Percentiles rank a stretch among this genome's conserved stretches.
Evolutionary conservation across 2,329 filamentous ascomycete genomes (phyloP).

Genomic region (Elsinoe perseae): DNA sequence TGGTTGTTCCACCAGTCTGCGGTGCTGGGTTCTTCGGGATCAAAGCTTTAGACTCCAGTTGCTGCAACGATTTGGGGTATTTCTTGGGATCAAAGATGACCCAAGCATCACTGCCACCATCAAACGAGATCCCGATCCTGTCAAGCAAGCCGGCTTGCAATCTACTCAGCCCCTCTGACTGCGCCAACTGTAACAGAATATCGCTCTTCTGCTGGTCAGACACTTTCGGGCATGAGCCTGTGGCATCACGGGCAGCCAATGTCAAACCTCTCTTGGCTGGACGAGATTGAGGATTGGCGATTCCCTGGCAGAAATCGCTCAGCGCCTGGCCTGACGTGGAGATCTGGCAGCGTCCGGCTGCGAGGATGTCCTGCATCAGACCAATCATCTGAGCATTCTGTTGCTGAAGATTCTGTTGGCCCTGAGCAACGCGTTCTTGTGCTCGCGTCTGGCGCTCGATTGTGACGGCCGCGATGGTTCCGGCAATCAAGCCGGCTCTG

Average conservation of each 20-base stretch:
- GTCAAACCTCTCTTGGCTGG: background rate
- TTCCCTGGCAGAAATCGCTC: constrained; percentile 1
- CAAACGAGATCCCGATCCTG: background rate
- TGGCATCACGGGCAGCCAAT: background rate
- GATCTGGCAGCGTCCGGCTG: background rate
- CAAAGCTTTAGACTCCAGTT: constrained; percentile 1
- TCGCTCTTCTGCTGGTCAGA: background rate
- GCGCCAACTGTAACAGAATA: background rate
- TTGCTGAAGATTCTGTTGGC: background rate
- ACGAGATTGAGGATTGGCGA: background rate
- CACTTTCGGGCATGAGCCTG: background rate
- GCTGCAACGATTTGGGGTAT: background rate
- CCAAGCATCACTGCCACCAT: constrained; percentile 7
- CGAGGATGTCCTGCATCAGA: background rate
- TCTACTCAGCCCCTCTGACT: background rate
- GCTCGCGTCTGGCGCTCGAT: background rate
- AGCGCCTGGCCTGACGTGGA: background rate
- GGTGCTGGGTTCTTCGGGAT: background rate
- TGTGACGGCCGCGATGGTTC: background rate
- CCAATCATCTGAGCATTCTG: constrained; percentile 3
- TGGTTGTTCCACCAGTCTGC: background rate
- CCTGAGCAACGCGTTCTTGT: background rate
- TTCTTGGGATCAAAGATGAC: constrained; percentile 1
- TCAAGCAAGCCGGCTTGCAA: background rate
- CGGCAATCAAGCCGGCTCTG: constrained; percentile 1